Evolutionary conservation across 352 stramenopile species (phyloP), one percentile per base, ranked within the genome.

Genomic region (Discostella stelligera): DNA sequence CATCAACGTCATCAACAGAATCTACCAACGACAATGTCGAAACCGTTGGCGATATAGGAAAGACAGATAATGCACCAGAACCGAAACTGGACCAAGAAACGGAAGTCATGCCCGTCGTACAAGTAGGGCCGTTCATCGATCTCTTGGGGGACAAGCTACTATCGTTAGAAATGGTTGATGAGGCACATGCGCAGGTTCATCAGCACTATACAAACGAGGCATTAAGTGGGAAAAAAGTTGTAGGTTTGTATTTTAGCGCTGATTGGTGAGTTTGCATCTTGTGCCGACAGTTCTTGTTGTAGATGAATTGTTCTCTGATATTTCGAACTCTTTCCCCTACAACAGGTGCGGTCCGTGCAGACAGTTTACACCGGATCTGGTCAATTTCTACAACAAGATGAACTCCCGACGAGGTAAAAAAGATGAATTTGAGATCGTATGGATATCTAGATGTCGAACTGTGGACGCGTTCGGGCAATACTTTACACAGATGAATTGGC

Each of bases 401-500:
- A 94, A 94, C 66, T 74, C 71, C 25, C 73, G 81, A 16, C 54
- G 82, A 59, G 85, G 85, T 25, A 87, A 89, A 55, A 80, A 93
- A 62, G 76, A 92, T 68, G 61, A 92, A 63, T 93, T 94, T 56
- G 79, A 93, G 78, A 92, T 93, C 77, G 76, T 93, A 11, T 91
- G 84, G 87, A 77, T 94, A 53, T 91, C 82, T 56, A 64, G 89
- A 16, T 94, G 89, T 78, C 76, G 87, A 39, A 86, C 91, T 53
- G 66, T 84, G 0, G 71, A 94, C 62, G 84, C 78, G 10, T 92
- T 91, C 71, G 83, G 80, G 14, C 89, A 94, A 63, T 94, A 93
- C 55, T 94, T 93, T 71, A 84, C 89, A 16, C 78, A 91, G 10
- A 94, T 94, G 89, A 87, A 87, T 49, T 99, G 97, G 94, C 79